phyloP scores from a whole-genome alignment of 2,329 filamentous ascomycete genomes.

The Fusarium heterosporum region DNA sequence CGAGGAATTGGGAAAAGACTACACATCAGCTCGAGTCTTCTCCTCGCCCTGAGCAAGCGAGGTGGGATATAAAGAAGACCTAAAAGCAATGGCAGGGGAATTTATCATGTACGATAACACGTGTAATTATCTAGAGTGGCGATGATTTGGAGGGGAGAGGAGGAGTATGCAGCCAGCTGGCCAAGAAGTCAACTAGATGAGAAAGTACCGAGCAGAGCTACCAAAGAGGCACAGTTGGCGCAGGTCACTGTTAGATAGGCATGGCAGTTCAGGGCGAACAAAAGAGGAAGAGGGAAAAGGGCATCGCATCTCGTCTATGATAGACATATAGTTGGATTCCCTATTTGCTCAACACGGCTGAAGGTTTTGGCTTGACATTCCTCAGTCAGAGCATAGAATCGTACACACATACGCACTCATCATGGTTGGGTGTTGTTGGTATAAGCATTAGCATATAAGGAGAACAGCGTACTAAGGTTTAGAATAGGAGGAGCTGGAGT shows the following conservation, averaged over 20 bases:
- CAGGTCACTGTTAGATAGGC: background rate
- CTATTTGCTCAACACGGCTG: slow-evolving; percentile 29
- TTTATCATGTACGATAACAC: slow-evolving; percentile 44
- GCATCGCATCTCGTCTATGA: slow-evolving; percentile 22
- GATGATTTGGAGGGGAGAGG: slow-evolving; percentile 12
- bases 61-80: slow-evolving; percentile 7
- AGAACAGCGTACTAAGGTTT: slow-evolving; percentile 11
- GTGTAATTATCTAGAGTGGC: slow-evolving; percentile 43
- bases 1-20: background rate
- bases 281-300: slow-evolving; percentile 18
- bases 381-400: slow-evolving; percentile 29
- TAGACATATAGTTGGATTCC: slow-evolving; percentile 43
- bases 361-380: slow-evolving; percentile 37
- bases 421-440: slow-evolving; percentile 26
- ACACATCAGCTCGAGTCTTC: background rate
- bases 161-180: slow-evolving; percentile 29
- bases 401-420: slow-evolving; percentile 29
- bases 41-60: slow-evolving; percentile 6
- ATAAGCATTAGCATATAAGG: slow-evolving; percentile 26
- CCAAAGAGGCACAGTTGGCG: slow-evolving; percentile 1
- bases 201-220: slow-evolving; percentile 6
- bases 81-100: slow-evolving; percentile 21
- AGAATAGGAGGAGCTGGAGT: slow-evolving; percentile 4
- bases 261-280: slow-evolving; percentile 4
- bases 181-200: slow-evolving; percentile 12